A percentile compares a stretch with the other conserved stretches of the same genome.
Conservation (phyloP, 2,329 filamentous ascomycete species). For the Ilyonectria destructans region DNA sequence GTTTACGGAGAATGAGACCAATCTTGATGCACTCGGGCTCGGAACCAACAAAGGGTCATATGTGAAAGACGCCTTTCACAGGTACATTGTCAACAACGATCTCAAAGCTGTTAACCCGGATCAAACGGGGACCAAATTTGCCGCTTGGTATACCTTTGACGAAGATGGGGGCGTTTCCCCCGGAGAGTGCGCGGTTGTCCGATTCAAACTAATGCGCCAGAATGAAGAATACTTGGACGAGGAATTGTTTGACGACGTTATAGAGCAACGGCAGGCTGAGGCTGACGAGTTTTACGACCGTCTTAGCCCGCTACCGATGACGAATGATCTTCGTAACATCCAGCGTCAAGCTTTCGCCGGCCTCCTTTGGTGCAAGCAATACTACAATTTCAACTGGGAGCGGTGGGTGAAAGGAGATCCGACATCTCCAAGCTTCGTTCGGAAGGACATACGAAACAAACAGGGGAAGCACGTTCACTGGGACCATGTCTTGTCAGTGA, state of each 20-base stretch:
- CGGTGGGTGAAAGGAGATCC: slow-evolving; percentile 98
- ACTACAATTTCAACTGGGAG: slow-evolving; percentile 97
- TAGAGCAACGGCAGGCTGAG: slow-evolving; percentile 87
- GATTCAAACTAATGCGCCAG: slow-evolving; percentile 88
- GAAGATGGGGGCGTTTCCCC: slow-evolving; percentile 89
- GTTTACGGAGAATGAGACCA: slow-evolving; percentile 97
- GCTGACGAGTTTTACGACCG: slow-evolving; percentile 97
- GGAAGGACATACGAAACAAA: slow-evolving; percentile 87
- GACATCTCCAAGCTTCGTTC: slow-evolving; percentile 82
- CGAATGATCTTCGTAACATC: slow-evolving; percentile 93
- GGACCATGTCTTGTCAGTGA: slow-evolving; percentile 97
- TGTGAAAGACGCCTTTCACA: slow-evolving; percentile 96
- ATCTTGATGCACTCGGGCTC: slow-evolving; percentile 72
- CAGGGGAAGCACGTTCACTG: slow-evolving; percentile 97
- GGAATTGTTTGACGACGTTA: slow-evolving; percentile 90
- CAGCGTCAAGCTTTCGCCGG: slow-evolving; percentile 94
- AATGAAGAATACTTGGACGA: slow-evolving; percentile 90
- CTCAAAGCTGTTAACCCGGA: slow-evolving; percentile 87
- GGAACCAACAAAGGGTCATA: slow-evolving; percentile 84
- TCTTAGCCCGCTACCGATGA: slow-evolving; percentile 93
- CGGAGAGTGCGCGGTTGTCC: slow-evolving; percentile 94
- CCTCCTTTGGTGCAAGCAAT: slow-evolving; percentile 99
- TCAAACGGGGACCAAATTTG: slow-evolving; percentile 88
- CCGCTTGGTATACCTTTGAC: slow-evolving; percentile 95
- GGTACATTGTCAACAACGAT: slow-evolving; percentile 86